These are phyloP conservation scores for Nakazawaea laoshanensis DNA, from an alignment of 805 yeast genomes.

Conservation along the genomic window DNA sequence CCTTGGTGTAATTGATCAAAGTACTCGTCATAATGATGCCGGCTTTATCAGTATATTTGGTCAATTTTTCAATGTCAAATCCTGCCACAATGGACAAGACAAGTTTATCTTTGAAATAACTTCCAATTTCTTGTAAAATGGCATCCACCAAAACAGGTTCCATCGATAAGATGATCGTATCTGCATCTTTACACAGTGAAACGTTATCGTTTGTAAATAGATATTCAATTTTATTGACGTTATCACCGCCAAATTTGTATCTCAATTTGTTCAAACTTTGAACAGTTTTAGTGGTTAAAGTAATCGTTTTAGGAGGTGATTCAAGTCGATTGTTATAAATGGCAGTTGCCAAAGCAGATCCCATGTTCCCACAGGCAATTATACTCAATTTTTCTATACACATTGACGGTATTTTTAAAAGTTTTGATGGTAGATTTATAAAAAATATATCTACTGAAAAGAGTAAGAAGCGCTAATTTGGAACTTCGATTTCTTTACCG, in stretches of 20 bases:
- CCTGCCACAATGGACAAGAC: conserved; percentile 6
- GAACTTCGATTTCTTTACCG: conserved; percentile 15
- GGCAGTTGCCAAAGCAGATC: conserved; percentile 2
- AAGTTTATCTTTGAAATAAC: neutral
- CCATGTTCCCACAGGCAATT: conserved; percentile 7
- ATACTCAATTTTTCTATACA: neutral
- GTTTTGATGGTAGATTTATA: neutral
- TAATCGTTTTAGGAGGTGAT: neutral
- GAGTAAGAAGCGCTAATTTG: too few relatives aligned
- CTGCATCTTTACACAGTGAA: neutral
- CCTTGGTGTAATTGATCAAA: conserved; percentile 4
- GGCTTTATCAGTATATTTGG: neutral
- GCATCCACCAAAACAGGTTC: conserved; percentile 1
- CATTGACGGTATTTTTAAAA: neutral
- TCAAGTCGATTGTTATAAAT: neutral
- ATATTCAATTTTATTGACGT: neutral
- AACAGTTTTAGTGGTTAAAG: conserved; percentile 1
- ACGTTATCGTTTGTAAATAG: neutral
- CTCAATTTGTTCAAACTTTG: conserved; percentile 1
- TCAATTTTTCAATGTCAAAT: conserved; percentile 1
- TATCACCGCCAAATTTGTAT: neutral
- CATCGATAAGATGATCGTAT: conserved; percentile 2
- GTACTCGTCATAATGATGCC: conserved; percentile 7
- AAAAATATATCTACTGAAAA: neutral
- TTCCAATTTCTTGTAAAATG: conserved; percentile 2